Base-by-base conservation (phyloP, 2,329 filamentous ascomycete species). In the Exophiala xenobiotica region DNA sequence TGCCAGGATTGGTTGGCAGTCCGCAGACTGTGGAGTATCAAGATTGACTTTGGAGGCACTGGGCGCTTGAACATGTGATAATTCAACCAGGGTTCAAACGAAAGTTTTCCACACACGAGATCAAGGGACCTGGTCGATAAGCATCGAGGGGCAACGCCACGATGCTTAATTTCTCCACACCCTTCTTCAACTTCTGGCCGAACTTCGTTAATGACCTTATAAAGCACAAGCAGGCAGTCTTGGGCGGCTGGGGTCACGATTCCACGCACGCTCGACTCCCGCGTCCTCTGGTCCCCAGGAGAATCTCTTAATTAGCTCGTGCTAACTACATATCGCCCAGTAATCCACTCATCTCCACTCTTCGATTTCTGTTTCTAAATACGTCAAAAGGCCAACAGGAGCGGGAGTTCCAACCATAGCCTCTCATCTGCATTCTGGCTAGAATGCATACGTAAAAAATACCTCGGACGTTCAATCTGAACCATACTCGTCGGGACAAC, bases 81-180 rank as follows among this genome's bases (percentile, higher is more conserved):
- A 42, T 23, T 42, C n/a, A 42, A 42, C 22, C 22, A 42, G 20
- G 39, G 39, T 42, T 42, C 22, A 42, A 20, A 7, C 6, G 14
- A 42, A 6, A 24, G 19, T n/a, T 8, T 3, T n/a, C n/a, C n/a
- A n/a, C n/a, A 42, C 22, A 23, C 22, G 4, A 42, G 20, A 23
- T 19, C 3, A 42, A 42, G 39, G 39, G 22, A 23, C 39, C 39
- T 42, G n/a, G 22, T 42, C 14, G n/a, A 42, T 42, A 26, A 42
- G 19, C 24, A 42, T 42, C 24, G 22, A 14, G 24, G 39, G 19
- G 39, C 22, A 42, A 42, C 39, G 22, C 39, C 22, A 24, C 22
- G 14, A 42, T 26, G n/a, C 39, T 42, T 42, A 42, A 42, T 27
- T 42, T 42, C 22, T 20, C 39, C 8, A 4, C 22, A 42, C 39